Conservation (phyloP, 768 basidiomycete genomes). For the Candolleomyces aberdarensis region DNA sequence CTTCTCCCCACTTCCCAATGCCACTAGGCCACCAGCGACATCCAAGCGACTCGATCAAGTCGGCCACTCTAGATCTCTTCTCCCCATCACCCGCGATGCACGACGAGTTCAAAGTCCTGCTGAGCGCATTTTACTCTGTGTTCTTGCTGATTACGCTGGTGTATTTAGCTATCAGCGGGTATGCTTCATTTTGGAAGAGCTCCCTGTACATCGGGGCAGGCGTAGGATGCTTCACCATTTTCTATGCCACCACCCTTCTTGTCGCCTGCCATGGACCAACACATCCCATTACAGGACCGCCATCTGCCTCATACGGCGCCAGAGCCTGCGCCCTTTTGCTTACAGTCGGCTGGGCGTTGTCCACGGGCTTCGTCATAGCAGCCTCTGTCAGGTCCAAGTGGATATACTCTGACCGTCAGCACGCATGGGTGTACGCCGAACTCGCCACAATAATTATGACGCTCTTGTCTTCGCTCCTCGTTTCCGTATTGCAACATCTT, state of each 20-base stretch:
- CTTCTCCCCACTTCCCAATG: too few species aligned
- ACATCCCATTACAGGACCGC: neutral
- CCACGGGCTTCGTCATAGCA: neutral
- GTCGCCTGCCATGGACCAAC: neutral
- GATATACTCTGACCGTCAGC: neutral
- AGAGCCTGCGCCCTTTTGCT: neutral
- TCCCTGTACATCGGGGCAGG: neutral
- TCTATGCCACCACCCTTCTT: neutral
- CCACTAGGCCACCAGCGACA: too few species aligned
- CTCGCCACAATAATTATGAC: neutral
- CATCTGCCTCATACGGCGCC: neutral
- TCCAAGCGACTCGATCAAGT: too few species aligned
- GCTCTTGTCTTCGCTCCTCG: neutral
- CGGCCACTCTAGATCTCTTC: too few species aligned
- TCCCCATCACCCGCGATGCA: neutral
- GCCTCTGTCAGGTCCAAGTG: neutral
- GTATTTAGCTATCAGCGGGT: neutral
- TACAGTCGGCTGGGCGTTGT: neutral
- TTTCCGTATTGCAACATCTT: neutral
- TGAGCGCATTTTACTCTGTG: neutral
- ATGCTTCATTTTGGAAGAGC: neutral
- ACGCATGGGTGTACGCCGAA: neutral
- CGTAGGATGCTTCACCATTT: neutral
- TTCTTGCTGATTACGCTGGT: neutral
- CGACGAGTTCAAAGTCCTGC: neutral